These are phyloP conservation scores for Pterulicium gracile DNA, from an alignment of 1,284 basidiomycete species.

Conservation along the genomic window DNA sequence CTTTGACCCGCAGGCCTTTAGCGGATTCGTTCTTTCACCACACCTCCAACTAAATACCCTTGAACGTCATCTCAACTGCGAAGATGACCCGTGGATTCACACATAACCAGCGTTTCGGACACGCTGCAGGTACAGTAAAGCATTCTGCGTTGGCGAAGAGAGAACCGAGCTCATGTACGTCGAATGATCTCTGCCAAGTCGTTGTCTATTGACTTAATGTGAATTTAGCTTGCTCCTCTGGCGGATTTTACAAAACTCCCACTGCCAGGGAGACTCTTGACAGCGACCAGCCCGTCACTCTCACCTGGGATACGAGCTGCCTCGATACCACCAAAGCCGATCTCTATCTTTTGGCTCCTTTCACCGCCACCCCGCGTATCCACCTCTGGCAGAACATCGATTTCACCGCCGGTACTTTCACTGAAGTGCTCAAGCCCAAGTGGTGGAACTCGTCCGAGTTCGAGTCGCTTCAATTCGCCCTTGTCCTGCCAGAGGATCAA, in stretches of 20 bases:
- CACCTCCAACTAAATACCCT: background rate
- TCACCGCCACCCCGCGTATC: slow-evolving; percentile 32
- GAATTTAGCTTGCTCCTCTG: slow-evolving; percentile 36
- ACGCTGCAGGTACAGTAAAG: background rate
- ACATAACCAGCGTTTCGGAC: background rate
- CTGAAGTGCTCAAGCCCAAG: slow-evolving; percentile 44
- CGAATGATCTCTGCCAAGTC: too few relatives aligned
- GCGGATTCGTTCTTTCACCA: background rate
- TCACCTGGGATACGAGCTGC: slow-evolving; percentile 67
- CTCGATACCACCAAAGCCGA: slow-evolving; percentile 41
- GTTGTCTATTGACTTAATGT: too few relatives aligned
- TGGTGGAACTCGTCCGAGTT: slow-evolving; percentile 70
- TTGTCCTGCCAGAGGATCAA: slow-evolving; percentile 45
- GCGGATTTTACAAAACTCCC: slow-evolving; percentile 62
- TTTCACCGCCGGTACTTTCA: slow-evolving; percentile 44
- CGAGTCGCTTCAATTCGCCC: slow-evolving; percentile 52
- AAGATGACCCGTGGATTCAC: background rate
- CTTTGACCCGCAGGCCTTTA: background rate
- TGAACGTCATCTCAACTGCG: background rate
- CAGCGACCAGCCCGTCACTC: slow-evolving; percentile 42
- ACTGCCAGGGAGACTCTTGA: slow-evolving; percentile 38
- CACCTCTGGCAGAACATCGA: slow-evolving; percentile 56
- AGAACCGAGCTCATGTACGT: background rate
- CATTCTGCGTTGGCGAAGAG: background rate
- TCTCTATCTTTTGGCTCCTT: slow-evolving; percentile 65